These are phyloP conservation scores for Gaultheria prostrata DNA, from an alignment of 148 eudicot species.

Conservation along the genomic window DNA sequence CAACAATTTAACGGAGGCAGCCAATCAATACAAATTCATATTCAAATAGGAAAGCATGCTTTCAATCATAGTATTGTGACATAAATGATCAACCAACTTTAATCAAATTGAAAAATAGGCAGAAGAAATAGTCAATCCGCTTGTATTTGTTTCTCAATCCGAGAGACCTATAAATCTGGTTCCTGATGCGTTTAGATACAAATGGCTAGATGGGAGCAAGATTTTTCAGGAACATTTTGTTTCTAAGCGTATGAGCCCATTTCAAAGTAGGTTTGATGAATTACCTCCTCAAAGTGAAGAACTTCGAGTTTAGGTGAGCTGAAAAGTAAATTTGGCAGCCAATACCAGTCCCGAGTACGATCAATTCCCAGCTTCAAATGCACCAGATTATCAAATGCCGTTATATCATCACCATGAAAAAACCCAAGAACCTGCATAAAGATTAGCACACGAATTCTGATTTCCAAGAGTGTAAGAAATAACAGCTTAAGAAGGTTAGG, in stretches of 20 bases:
- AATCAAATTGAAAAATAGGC: not conserved
- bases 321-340: conserved; percentile 3
- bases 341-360: conserved; percentile 2
- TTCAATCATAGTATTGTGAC: not conserved
- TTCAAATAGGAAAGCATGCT: not conserved
- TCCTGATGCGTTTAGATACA: not conserved
- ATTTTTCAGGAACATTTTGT: not conserved
- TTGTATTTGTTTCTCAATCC: not conserved
- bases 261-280: not conserved
- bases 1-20: not conserved
- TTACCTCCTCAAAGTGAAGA: conserved; percentile 14
- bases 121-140: not conserved
- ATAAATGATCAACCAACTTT: not conserved
- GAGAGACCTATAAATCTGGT: not conserved
- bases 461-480: not conserved
- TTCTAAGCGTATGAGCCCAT: not conserved
- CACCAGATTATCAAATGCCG: conserved; percentile 1
- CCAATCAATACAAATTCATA: not conserved
- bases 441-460: not conserved
- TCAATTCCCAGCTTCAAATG: conserved; percentile 12
- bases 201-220: not conserved
- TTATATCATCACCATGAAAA: not conserved
- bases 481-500: not conserved
- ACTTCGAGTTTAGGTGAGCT: conserved; percentile 12
- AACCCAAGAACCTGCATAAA: conserved; percentile 5